Percentiles rank a stretch among this genome's conserved stretches.
phyloP scores from a whole-genome alignment of 2,329 filamentous ascomycete genomes.

The Fusarium tricinctum region DNA sequence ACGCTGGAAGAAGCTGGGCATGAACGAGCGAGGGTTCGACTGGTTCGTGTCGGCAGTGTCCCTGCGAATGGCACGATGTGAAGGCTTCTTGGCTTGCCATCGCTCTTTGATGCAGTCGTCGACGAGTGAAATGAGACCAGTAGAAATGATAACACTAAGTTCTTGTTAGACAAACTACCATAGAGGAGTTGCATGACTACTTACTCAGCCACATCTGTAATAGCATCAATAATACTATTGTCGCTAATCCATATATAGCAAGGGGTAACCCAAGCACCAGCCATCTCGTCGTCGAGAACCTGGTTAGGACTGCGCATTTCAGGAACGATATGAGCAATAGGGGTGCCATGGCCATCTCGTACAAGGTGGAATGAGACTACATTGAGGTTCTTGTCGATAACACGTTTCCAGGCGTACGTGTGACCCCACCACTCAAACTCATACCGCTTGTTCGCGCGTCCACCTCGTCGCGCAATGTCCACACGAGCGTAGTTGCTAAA shows the following conservation, averaged over 20 bases:
- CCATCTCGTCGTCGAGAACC: slow-evolving; percentile 76
- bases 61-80: slow-evolving; percentile 47
- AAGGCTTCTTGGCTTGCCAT: slow-evolving; percentile 70
- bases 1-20: slow-evolving; percentile 59
- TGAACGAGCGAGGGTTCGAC: slow-evolving; percentile 51
- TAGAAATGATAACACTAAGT: slow-evolving; percentile 84
- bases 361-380: slow-evolving; percentile 85
- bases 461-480: slow-evolving; percentile 78
- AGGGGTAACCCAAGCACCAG: slow-evolving; percentile 91
- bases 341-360: slow-evolving; percentile 70
- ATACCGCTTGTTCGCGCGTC: slow-evolving; percentile 79
- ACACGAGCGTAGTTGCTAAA: slow-evolving; percentile 98
- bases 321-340: slow-evolving; percentile 88
- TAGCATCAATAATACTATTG: slow-evolving; percentile 73
- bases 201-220: slow-evolving; percentile 90
- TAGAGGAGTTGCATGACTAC: slow-evolving; percentile 48
- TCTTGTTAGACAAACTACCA: slow-evolving; percentile 43
- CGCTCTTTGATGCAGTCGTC: slow-evolving; percentile 90
- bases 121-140: slow-evolving; percentile 88
- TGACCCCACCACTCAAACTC: slow-evolving; percentile 96
- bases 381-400: slow-evolving; percentile 76
- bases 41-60: slow-evolving; percentile 45
- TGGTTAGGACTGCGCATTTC: slow-evolving; percentile 81
- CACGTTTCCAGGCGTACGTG: slow-evolving; percentile 85
- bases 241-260: slow-evolving; percentile 94